Evolutionary conservation across 257 asterid species (phyloP), one percentile per base, ranked within the genome.

Genomic region (Knoxia roxburghii): DNA sequence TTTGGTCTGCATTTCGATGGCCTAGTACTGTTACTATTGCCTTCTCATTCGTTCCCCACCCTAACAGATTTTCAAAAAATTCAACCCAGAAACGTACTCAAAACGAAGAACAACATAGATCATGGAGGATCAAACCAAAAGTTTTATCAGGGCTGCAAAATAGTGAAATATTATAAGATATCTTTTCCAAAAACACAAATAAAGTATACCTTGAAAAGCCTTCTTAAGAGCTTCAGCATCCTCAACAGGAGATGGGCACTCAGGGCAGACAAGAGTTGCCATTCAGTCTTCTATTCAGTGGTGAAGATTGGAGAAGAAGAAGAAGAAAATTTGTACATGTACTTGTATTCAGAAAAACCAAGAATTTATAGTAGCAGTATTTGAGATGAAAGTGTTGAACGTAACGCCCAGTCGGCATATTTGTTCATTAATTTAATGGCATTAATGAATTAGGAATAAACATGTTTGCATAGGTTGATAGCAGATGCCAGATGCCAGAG

Each of bases 31-130:
- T 61, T 30, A 88, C 79, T 21, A 90, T 64, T 0, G 77, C 77
- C 82, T 84, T 87, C 84, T 90, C 95, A 46, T 87, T 85, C 35
- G 95, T 86, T 48, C 97, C 97, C 86, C 86, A 87, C 23, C 97
- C 95, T 90, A 30, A 15, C 39, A 18, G 21, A 55, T 35, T 26
- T 17, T 26, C 29, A 49, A n/a, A n/a, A n/a, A n/a, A n/a, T 15
- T 43, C 65, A 53, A 40, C 32, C 12, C 17, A 55, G 0, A 55
- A 55, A 55, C 12, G 27, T 32, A 54, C 33, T 23, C 3, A 6
- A 0, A 26, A 0, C 2, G 5, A 18, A 10, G 0, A 54, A 54
- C 11, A 26, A 3, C 2, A 33, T 33, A 33, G 5, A 2, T 6
- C 6, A 33, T 33, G 5, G 2, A 6, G 2, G 1, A 41, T 41